phyloP scores from a whole-genome alignment of 1,284 basidiomycete genomes.

The Trichosporon asahii region DNA sequence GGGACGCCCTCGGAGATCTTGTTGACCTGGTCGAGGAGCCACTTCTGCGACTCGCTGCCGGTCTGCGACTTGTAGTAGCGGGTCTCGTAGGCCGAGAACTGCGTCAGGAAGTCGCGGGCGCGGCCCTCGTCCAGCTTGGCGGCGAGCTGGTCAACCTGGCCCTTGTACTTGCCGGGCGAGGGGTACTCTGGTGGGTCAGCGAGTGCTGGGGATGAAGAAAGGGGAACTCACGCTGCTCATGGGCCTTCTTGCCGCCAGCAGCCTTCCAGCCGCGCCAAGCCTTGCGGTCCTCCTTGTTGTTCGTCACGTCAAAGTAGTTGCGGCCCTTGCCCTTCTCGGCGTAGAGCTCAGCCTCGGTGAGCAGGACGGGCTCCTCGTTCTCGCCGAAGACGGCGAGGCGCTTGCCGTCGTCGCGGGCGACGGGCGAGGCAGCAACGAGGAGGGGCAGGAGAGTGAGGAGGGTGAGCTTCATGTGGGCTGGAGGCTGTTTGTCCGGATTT shows the following conservation, averaged over 20 bases:
- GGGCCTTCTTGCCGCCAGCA: background rate
- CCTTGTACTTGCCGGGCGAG: background rate
- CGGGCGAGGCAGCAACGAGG: background rate
- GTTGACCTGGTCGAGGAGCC: background rate
- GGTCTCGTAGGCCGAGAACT: background rate
- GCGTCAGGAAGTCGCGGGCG: background rate
- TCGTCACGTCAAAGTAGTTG: background rate
- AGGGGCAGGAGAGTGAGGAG: slow-evolving; percentile 5
- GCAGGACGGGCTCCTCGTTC: background rate
- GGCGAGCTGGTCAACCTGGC: background rate
- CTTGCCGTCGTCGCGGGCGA: background rate
- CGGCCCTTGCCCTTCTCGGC: background rate
- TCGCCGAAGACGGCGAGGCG: background rate
- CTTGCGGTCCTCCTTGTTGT: background rate
- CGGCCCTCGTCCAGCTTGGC: background rate
- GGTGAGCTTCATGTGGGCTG: background rate
- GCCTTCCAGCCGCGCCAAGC: background rate
- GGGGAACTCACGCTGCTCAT: background rate
- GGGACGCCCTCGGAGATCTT: background rate
- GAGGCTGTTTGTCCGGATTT: background rate
- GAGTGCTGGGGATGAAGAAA: no score
- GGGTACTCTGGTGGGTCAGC: background rate
- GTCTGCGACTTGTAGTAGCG: slow-evolving; percentile 1
- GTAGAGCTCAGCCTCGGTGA: background rate
- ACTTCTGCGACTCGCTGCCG: background rate